Base-by-base conservation (phyloP, 495 filamentous ascomycete species). In the Penicillium parvum region DNA sequence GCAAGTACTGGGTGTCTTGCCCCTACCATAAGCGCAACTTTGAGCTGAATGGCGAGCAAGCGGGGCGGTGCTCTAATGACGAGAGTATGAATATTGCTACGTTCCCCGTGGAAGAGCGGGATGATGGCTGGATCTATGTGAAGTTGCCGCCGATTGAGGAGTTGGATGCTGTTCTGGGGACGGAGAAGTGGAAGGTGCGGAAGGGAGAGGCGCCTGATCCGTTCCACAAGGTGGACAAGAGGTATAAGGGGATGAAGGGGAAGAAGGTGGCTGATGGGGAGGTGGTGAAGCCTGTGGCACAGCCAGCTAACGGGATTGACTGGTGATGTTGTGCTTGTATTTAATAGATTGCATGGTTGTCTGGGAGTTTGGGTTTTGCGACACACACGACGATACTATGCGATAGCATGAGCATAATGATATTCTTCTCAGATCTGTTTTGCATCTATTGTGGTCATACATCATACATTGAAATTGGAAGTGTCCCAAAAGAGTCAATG, bases 1-100 rank as follows among this genome's bases (percentile, higher is more conserved):
- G 61, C 39, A 81, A 84, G 34, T 84, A 88, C 20, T 95, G 84
- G 83, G 82, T 97, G 3, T 86, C 82, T 2, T 97, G 90, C 63
- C 91, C 91, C 2, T 82, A 84, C 63, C 91, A 97, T 71, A 97
- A 97, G 70, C 82, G 86, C 42, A 95, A 96, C 65, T 97, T 84
- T 59, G 79, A 85, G 47, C 79, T 96, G 14, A 74, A 75, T 29
- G 84, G 84, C 32, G 69, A 74, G 43, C 68, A 81, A 45, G 75
- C 78, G 0, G 91, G 91, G 0, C 68, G 71, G 11, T 96, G 91
- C 66, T 78, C 73, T 4, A 95, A 86, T 51, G 90, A 96, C 61
- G 72, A 77, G 20, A 69, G 65, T 10, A 70, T 95, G 39, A 90
- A 82, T 43, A 89, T 97, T 53, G 89, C 89, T 16, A 92, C 85